These are phyloP conservation scores for Wickerhamomyces sp. DNA, from an alignment of 1,139 yeast species.

Conservation along the genomic window DNA sequence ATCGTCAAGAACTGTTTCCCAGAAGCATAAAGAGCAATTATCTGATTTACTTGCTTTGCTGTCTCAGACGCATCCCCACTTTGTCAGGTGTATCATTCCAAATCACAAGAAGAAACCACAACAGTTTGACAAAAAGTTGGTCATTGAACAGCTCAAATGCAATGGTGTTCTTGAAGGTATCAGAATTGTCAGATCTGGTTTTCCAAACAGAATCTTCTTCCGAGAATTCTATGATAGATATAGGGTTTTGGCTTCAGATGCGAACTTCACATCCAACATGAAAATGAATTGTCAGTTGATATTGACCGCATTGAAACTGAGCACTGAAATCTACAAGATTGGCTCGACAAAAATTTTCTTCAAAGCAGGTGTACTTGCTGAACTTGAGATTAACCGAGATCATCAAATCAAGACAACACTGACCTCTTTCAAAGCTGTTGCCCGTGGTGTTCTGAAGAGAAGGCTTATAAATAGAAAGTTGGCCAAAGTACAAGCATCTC, in stretches of 20 bases:
- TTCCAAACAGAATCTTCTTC: conserved; percentile 86
- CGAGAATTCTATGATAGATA: conserved; percentile 76
- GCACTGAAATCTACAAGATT: conserved; percentile 63
- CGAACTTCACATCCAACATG: conserved; percentile 42
- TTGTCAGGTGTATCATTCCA: conserved; percentile 93
- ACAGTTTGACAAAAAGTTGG: conserved; percentile 68
- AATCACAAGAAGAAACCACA: conserved; percentile 71
- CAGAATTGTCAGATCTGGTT: conserved; percentile 94
- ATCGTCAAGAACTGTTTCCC: conserved; percentile 75
- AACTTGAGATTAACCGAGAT: conserved; percentile 76
- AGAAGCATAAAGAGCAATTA: conserved; percentile 80
- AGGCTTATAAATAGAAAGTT: conserved; percentile 44
- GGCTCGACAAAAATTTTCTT: conserved; percentile 83
- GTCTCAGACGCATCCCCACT: conserved; percentile 85
- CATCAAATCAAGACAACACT: conserved; percentile 51
- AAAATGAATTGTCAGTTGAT: conserved; percentile 68
- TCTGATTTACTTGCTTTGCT: conserved; percentile 67
- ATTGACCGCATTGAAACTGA: conserved; percentile 55
- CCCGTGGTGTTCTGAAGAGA: conserved; percentile 63
- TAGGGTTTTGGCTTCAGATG: conserved; percentile 45
- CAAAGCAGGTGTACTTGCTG: conserved; percentile 90
- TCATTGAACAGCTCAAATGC: conserved; percentile 85
- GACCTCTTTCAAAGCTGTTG: conserved; percentile 59
- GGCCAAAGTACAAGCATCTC: conserved; percentile 64
- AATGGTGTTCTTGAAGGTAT: conserved; percentile 99